Base-by-base conservation (phyloP, 139 green algal species). In the Volvox africanus region DNA sequence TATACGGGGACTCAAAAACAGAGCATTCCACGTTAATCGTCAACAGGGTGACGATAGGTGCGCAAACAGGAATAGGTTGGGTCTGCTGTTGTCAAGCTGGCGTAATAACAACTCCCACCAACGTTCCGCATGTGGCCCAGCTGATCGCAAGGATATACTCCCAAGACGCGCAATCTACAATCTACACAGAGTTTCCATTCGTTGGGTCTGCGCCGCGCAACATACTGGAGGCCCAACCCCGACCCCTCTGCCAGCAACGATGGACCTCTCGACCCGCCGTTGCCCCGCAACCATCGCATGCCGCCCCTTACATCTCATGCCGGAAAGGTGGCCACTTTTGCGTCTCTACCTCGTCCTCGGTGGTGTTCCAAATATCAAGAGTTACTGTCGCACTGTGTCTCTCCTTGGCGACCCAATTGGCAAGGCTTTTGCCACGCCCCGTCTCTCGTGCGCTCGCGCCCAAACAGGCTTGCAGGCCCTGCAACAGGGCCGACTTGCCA, bases 381-480 rank as follows among this genome's bases (percentile, higher is more conserved):
- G 92, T 85, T 12, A 92, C 68, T 6, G 28, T 68, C 30, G 89
- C 89, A 1, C 24, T 17, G 44, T 44, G 21, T 20, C 44, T 67
- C 37, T 61, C 83, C 14, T 35, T 80, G 28, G 32, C 67, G 35
- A 91, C 89, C 84, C 75, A 88, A 20, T 50, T 26, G 5, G 33
- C 61, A 20, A 83, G 75, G 88, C 80, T 95, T 33, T 30, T 86
- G 76, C 86, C 95, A 5, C 96, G 92, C 18, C 95, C 94, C 21
- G 95, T 98, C 20, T 95, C 80, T 1, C 44, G 77, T 1, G 97
- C 97, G 12, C 61, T 91, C 0, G 93, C 94, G 19, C 97, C 97
- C 81, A 99, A 89, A 88, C 93, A 96, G 62, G 91, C 90, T 93
- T 98, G 96, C 82, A 98, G 86, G 19, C 94, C 95, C 68, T 96